Percentiles rank a stretch among this genome's conserved stretches.
Conservation (phyloP, 108 stramenopile species). For the Bacterosira constricta region DNA sequence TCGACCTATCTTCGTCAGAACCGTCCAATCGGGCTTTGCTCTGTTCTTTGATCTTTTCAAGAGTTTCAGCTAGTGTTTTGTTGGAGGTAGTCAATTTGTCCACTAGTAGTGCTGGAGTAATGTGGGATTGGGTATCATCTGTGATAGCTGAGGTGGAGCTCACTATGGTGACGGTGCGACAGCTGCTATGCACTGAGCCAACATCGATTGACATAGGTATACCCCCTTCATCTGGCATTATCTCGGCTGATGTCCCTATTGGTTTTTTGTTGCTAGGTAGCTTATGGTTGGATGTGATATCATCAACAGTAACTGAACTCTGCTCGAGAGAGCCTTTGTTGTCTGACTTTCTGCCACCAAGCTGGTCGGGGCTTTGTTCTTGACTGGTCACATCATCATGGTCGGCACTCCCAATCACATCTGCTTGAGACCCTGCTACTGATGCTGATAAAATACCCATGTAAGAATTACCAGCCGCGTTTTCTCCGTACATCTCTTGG, state of each 20-base stretch:
- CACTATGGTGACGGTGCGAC: too few species aligned
- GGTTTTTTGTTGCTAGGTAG: not conserved
- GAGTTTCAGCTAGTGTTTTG: slow-evolving; percentile 6
- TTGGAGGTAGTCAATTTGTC: not conserved
- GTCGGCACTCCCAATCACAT: not conserved
- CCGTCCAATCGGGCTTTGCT: slow-evolving; percentile 5
- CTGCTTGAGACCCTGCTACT: not conserved
- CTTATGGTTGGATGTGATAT: not conserved
- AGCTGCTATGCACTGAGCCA: too few species aligned
- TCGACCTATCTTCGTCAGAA: not conserved
- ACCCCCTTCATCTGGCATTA: too few species aligned
- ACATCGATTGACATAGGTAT: too few species aligned
- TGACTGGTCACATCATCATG: not conserved
- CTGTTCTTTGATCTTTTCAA: not conserved
- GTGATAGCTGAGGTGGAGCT: too few species aligned
- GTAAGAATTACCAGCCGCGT: too few species aligned
- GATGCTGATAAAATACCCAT: too few species aligned
- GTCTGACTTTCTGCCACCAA: too few species aligned
- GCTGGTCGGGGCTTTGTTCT: not conserved
- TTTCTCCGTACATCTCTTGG: too few species aligned
- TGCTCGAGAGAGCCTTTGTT: not conserved
- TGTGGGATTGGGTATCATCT: too few species aligned
- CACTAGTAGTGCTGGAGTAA: not conserved
- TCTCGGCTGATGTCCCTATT: too few species aligned
- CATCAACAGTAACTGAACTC: not conserved